A percentile compares a stretch with the other conserved stretches of the same genome.
phyloP scores from a whole-genome alignment of 176 grass and related monocot species.

The Eleusine indica region DNA sequence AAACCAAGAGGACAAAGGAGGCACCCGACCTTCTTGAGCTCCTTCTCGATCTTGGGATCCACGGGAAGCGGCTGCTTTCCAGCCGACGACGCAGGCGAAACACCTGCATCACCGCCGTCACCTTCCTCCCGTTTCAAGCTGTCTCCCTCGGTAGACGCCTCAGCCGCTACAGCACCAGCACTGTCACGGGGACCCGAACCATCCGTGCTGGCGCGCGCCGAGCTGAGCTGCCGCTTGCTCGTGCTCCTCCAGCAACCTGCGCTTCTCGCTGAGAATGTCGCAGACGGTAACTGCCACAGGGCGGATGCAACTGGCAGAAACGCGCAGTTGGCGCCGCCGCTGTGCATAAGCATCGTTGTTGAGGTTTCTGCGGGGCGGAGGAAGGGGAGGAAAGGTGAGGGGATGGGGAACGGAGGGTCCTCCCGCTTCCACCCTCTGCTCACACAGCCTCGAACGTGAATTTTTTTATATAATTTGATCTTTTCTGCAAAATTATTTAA shows the following conservation, averaged over 20 bases:
- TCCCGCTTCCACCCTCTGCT: conserved; percentile 22
- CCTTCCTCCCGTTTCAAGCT: conserved; percentile 30
- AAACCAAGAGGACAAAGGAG: background rate
- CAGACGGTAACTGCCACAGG: conserved; percentile 33
- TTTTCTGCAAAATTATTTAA: too few species aligned
- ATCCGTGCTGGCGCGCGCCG: conserved; percentile 25
- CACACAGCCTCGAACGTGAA: too few species aligned
- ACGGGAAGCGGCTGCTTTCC: conserved; percentile 29
- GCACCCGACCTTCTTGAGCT: conserved; percentile 79
- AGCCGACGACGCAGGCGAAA: background rate
- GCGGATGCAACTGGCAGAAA: conserved; percentile 32
- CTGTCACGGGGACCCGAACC: conserved; percentile 34
- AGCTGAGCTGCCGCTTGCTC: background rate
- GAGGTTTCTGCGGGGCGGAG: conserved; percentile 22
- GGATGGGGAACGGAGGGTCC: conserved; percentile 50
- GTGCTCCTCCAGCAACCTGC: background rate
- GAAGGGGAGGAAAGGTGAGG: background rate
- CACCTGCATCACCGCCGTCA: background rate
- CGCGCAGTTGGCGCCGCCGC: conserved; percentile 33
- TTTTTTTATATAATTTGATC: too few species aligned
- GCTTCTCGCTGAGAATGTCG: conserved; percentile 5
- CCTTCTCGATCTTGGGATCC: conserved; percentile 73
- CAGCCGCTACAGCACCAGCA: conserved; percentile 44
- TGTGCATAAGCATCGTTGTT: conserved; percentile 25
- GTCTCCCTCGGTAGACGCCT: conserved; percentile 41